Evolutionary conservation across 768 basidiomycete species (phyloP).

Genomic region (Leccinum truebloodii): DNA sequence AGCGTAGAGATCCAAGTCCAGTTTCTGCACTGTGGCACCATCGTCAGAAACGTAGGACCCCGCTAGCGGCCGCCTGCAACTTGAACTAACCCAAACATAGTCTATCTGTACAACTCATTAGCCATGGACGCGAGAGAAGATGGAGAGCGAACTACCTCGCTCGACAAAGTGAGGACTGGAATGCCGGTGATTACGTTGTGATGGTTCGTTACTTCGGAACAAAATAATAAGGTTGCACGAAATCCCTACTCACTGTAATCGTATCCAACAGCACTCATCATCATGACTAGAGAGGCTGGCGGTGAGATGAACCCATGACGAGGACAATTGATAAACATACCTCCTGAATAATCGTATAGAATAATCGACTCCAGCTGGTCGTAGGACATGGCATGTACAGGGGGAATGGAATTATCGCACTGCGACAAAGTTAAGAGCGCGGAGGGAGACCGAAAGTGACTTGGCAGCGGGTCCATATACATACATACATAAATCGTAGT

Average conservation of each 20-base stretch:
- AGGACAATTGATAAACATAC: not conserved
- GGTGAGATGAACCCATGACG: not conserved
- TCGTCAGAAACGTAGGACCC: not conserved
- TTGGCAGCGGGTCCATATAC: not conserved
- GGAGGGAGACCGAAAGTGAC: not conserved
- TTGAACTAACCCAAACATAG: slow-evolving; percentile 13
- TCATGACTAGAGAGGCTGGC: not conserved
- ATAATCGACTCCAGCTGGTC: not conserved
- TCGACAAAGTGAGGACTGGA: slow-evolving; percentile 16
- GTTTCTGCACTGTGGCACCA: not conserved
- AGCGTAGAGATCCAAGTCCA: slow-evolving; percentile 20
- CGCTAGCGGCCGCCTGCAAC: too few relatives aligned
- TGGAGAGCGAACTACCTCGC: slow-evolving; percentile 12
- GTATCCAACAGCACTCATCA: slow-evolving; percentile 4
- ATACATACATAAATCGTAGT: not conserved
- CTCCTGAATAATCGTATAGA: not conserved
- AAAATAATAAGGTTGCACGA: not conserved
- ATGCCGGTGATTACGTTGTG: not conserved
- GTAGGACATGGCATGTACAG: slow-evolving; percentile 8
- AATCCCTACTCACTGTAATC: slow-evolving; percentile 10
- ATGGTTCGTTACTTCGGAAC: not conserved
- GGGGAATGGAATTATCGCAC: not conserved
- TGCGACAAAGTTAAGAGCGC: not conserved
- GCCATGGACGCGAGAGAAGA: too few relatives aligned
- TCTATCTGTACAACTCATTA: slow-evolving; percentile 11